Base-by-base conservation (phyloP, 2,329 filamentous ascomycete genomes). In the Fusarium nodosum region DNA sequence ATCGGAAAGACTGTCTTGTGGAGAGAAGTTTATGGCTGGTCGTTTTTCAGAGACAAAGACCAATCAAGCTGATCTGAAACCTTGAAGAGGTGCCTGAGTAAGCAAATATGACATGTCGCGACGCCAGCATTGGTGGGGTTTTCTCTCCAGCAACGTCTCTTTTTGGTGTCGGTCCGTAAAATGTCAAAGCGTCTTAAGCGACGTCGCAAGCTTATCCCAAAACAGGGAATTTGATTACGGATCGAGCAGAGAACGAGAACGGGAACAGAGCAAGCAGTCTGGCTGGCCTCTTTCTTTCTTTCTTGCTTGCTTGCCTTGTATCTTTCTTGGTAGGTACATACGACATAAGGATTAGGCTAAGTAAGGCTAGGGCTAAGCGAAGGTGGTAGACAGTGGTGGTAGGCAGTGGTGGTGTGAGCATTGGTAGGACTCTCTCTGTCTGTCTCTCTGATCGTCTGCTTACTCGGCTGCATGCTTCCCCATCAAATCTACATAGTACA, bases 191-290 rank as follows among this genome's bases (percentile, higher is more conserved):
- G 58, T 46, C 24, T 9, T 26, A 30, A 52, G 41, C 22, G 18
- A 48, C 15, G 30, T 65, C 66, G 66, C 66, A 69, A 69, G 10
- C 66, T 69, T 34, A 13, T 20, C 28, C 50, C 33, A 1, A 33
- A 34, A 12, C 12, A 31, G 44, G 24, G 12, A 50, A 22, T 41
- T 10, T 12, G 48, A 52, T 52, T 52, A 52, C n/a, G 48, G 28
- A 31, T 31, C 24, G 18, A 30, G 28, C 3, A 28, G 5, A 6
- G 22, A 22, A 22, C 22, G 22, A 6, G 24, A 24, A 22, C 22
- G 22, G 2, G 24, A 24, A 24, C 24, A 24, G 24, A 24, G 24
- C 24, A 24, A 24, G 24, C 24, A 24, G 5, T 24, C 22, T 24
- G 22, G 4, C 22, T 24, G 22, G 22, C 5, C 22, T 24, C 22